These are phyloP conservation scores for Suillus occidentalis DNA, from an alignment of 768 basidiomycete genomes.

Conservation along the genomic window DNA sequence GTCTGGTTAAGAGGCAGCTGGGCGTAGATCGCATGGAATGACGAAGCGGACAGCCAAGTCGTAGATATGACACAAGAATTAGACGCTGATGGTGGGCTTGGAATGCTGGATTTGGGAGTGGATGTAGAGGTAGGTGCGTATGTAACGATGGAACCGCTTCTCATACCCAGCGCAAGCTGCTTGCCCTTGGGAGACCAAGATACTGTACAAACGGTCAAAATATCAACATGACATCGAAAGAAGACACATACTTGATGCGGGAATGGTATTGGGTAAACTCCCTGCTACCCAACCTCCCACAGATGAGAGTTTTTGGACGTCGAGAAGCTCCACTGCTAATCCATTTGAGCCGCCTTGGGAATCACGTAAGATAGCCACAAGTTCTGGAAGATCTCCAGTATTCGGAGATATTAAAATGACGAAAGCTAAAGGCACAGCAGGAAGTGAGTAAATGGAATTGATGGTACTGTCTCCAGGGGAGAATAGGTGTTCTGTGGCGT, in stretches of 20 bases:
- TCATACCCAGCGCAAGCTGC: constrained; percentile 74
- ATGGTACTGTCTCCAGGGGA: constrained; percentile 43
- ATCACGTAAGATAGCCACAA: constrained; percentile 60
- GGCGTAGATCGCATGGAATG: constrained; percentile 66
- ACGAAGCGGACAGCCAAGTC: constrained; percentile 68
- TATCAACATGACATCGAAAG: constrained; percentile 1
- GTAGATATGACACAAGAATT: constrained; percentile 49
- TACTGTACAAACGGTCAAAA: constrained; percentile 41
- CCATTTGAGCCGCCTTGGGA: constrained; percentile 30
- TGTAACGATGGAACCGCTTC: constrained; percentile 68
- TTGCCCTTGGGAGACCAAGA: constrained; percentile 89
- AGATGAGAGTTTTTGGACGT: constrained; percentile 49
- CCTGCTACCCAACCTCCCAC: constrained; percentile 56
- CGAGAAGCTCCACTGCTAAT: constrained; percentile 58
- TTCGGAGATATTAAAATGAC: constrained; percentile 62
- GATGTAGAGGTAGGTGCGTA: constrained; percentile 58
- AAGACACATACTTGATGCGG: constrained; percentile 55
- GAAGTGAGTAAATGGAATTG: constrained; percentile 49
- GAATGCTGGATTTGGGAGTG: constrained; percentile 55
- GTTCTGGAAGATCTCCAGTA: constrained; percentile 56
- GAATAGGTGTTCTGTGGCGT: constrained; percentile 54
- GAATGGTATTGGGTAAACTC: constrained; percentile 47
- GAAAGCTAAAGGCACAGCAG: constrained; percentile 41
- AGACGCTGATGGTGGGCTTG: constrained; percentile 51
- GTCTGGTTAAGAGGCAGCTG: constrained; percentile 40